phyloP scores from a whole-genome alignment of 805 yeast species.

The Cyberlindnera samutprakarnensis region DNA sequence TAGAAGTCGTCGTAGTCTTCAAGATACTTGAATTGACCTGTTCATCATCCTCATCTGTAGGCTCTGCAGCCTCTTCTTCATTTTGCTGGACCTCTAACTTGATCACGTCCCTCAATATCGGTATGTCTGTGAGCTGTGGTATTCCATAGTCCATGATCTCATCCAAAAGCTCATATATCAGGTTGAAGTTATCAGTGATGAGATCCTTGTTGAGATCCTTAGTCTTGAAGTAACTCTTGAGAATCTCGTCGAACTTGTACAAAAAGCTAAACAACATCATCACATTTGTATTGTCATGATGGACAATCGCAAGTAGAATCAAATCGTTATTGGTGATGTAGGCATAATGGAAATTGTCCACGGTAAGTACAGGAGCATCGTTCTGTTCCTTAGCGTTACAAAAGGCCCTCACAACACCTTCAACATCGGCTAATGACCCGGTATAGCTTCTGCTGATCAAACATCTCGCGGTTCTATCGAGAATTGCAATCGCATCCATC shows the following conservation, averaged over 20 bases:
- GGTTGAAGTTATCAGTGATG: conserved; percentile 62
- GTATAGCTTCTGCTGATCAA: conserved; percentile 63
- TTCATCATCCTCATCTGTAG: conserved; percentile 8
- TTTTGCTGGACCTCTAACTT: conserved; percentile 38
- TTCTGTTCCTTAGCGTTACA: conserved; percentile 17
- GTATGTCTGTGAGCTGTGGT: conserved; percentile 78
- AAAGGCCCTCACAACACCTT: conserved; percentile 36
- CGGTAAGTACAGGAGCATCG: conserved; percentile 24
- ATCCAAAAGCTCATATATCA: conserved; percentile 77
- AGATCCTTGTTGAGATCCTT: conserved; percentile 43
- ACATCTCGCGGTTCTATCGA: conserved; percentile 62
- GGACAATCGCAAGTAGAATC: conserved; percentile 13
- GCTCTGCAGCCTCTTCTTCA: conserved; percentile 8
- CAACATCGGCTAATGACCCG: conserved; percentile 54
- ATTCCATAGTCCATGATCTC: conserved; percentile 87
- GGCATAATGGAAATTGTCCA: conserved; percentile 48
- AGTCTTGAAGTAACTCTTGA: conserved; percentile 37
- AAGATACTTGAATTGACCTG: conserved; percentile 61
- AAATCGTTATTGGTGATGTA: conserved; percentile 46
- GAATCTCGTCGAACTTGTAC: conserved; percentile 35
- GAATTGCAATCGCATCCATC: conserved; percentile 46
- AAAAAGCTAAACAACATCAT: conserved; percentile 54
- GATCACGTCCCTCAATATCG: conserved; percentile 70
- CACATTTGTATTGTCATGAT: conserved; percentile 34
- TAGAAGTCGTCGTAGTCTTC: conserved; percentile 67